Conservation (phyloP, 495 filamentous ascomycete species). For the Xylaria acuta region DNA sequence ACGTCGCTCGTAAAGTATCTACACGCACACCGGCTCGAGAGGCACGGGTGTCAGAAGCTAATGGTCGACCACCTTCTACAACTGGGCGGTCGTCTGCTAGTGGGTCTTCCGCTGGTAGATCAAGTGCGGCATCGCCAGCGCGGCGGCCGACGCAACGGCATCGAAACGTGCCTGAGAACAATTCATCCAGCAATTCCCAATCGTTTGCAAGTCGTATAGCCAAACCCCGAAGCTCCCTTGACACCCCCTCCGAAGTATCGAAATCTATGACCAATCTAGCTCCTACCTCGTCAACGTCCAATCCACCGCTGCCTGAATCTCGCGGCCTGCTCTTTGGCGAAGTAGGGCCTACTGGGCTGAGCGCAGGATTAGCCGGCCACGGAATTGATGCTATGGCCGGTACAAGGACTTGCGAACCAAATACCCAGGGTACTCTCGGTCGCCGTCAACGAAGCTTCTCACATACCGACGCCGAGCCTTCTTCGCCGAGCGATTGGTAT, state of each 20-base stretch:
- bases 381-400: constrained; percentile 52
- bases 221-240: constrained; percentile 49
- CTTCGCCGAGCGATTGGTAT: constrained; percentile 62
- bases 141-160: constrained; percentile 48
- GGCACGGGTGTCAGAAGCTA: constrained; percentile 33
- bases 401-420: constrained; percentile 57
- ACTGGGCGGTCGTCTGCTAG: constrained; percentile 44
- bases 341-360: constrained; percentile 51
- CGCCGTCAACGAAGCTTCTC: constrained; percentile 52
- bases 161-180: constrained; percentile 50
- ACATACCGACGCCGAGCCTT: constrained; percentile 54
- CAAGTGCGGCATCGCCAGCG: constrained; percentile 30
- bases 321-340: constrained; percentile 59
- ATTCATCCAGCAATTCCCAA: constrained; percentile 53
- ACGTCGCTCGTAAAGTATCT: constrained; percentile 41
- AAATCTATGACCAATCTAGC: constrained; percentile 54
- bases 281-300: constrained; percentile 36
- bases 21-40: constrained; percentile 44
- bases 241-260: constrained; percentile 48
- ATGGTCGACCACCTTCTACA: constrained; percentile 43
- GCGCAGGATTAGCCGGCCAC: constrained; percentile 51
- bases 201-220: constrained; percentile 60
- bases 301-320: constrained; percentile 34
- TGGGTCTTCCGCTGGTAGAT: constrained; percentile 39
- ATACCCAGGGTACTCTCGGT: constrained; percentile 40